phyloP scores from a whole-genome alignment of 2,329 filamentous ascomycete genomes.

The Niveomyces coronatus region DNA sequence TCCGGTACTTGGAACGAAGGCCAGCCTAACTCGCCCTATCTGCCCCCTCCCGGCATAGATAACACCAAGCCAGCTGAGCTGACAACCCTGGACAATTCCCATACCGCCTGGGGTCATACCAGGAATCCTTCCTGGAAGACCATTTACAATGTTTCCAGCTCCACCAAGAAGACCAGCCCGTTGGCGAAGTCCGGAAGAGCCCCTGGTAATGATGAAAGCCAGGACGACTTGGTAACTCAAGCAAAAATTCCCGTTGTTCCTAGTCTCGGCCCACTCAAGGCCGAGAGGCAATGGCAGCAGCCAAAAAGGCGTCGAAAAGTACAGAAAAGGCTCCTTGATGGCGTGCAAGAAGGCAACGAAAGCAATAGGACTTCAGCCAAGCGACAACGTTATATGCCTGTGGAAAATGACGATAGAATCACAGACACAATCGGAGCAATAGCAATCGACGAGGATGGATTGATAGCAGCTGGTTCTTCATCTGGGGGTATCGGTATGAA shows the following conservation, averaged over 20 bases:
- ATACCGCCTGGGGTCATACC: constrained; percentile 5
- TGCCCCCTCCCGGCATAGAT: constrained; percentile 7
- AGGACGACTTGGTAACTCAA: background rate
- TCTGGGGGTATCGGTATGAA: constrained; percentile 99
- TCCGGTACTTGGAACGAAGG: constrained; percentile 53
- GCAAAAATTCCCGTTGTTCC: background rate
- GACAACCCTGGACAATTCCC: constrained; percentile 1
- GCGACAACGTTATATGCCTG: background rate
- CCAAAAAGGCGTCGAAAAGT: constrained; percentile 5
- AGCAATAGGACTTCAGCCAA: background rate
- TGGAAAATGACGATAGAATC: constrained; percentile 48
- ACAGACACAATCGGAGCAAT: constrained; percentile 96
- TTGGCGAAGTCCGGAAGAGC: background rate
- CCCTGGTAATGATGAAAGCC: constrained; percentile 1
- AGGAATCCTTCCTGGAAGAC: constrained; percentile 6
- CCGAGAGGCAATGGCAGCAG: constrained; percentile 1
- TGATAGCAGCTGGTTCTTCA: constrained; percentile 88
- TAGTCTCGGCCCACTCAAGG: background rate
- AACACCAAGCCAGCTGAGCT: constrained; percentile 4
- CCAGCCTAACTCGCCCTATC: constrained; percentile 46
- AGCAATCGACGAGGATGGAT: constrained; percentile 74
- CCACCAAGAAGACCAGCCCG: background rate
- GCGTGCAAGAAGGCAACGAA: background rate
- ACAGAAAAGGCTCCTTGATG: constrained; percentile 4
- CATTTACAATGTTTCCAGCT: background rate